Evolutionary conservation across 257 asterid species (phyloP).

Genomic region (Ajuga chamaepitys): DNA sequence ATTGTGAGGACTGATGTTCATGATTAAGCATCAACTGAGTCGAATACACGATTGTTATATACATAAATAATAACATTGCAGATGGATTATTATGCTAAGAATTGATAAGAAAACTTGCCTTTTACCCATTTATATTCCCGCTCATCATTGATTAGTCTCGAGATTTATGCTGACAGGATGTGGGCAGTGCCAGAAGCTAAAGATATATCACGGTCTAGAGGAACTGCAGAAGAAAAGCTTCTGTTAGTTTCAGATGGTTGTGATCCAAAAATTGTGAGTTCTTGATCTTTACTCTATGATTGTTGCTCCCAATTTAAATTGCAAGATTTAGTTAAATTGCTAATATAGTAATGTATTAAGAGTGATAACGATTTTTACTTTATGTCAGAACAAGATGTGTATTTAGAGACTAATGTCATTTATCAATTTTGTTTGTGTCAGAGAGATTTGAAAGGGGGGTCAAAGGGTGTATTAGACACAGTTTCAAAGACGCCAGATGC

Average conservation of each 20-base stretch:
- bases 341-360: background rate
- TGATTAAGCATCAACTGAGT: too few relatives aligned
- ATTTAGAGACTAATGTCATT: background rate
- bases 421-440: conserved; percentile 17
- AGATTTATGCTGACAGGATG: conserved; percentile 46
- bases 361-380: background rate
- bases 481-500: conserved; percentile 51
- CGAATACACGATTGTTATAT: too few relatives aligned
- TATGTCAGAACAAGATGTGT: background rate
- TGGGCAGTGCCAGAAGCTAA: conserved; percentile 84
- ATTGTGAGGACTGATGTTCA: background rate
- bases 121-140: background rate
- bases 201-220: conserved; percentile 35
- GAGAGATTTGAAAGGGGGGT: conserved; percentile 37
- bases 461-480: conserved; percentile 37
- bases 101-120: background rate
- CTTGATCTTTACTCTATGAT: background rate
- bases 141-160: conserved; percentile 5
- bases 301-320: background rate
- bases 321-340: background rate
- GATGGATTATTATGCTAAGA: background rate
- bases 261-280: conserved; percentile 48
- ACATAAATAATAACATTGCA: background rate
- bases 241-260: conserved; percentile 59
- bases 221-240: conserved; percentile 36